Evolutionary conservation across 345 rosid species (phyloP).

Genomic region (Hypericum perforatum): DNA sequence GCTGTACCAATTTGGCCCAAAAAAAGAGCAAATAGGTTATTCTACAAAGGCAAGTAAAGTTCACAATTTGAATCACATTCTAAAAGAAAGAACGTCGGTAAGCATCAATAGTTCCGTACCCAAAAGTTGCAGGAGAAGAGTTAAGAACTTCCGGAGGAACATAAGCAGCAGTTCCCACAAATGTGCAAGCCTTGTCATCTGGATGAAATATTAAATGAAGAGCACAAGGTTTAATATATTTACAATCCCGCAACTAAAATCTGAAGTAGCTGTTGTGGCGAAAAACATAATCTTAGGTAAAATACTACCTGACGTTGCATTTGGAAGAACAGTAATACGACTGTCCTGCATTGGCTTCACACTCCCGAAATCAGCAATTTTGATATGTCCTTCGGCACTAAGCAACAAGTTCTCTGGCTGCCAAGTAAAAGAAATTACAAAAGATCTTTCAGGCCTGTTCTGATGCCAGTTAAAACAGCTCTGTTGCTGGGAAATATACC

Average conservation of each 20-base stretch:
- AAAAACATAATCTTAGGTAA: constrained; percentile 3
- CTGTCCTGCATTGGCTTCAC: constrained; percentile 97
- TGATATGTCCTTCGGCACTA: constrained; percentile 73
- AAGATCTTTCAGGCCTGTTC: constrained; percentile 8
- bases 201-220: constrained; percentile 11
- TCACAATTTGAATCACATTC: constrained; percentile 7
- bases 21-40: constrained; percentile 23
- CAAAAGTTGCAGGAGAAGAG: constrained; percentile 96
- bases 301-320: constrained; percentile 74
- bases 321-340: constrained; percentile 79
- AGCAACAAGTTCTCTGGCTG: constrained; percentile 96
- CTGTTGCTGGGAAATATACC: constrained; percentile 30
- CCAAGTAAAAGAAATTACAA: constrained; percentile 15
- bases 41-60: constrained; percentile 17
- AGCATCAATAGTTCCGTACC: constrained; percentile 31
- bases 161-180: constrained; percentile 98
- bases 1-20: constrained; percentile 51
- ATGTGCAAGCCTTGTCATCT: constrained; percentile 94
- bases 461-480: not conserved
- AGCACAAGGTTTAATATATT: constrained; percentile 3
- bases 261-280: not conserved
- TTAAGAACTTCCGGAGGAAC: constrained; percentile 98
- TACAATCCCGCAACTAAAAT: no score
- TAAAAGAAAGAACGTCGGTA: not conserved
- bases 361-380: constrained; percentile 97